Evolutionary conservation across 148 eudicot species (phyloP).

Genomic region (Salicornia ramosissima): DNA sequence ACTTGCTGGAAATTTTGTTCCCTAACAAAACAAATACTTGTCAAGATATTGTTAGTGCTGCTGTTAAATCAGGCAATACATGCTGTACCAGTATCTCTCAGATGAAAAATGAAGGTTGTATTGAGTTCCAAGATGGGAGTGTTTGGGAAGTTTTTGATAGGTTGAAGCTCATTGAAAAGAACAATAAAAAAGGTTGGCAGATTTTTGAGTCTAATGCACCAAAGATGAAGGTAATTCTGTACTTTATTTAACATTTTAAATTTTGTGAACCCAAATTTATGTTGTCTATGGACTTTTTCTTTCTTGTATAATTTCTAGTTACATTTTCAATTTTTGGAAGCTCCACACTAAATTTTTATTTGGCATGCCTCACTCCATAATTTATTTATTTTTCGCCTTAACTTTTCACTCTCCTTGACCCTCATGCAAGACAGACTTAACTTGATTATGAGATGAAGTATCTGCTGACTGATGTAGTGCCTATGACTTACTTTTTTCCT

Average conservation of each 20-base stretch:
- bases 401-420: too few relatives aligned
- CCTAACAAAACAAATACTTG: slow-evolving; percentile 1
- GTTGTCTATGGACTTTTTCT: background rate
- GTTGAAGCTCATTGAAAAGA: slow-evolving; percentile 14
- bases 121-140: slow-evolving; percentile 14
- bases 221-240: slow-evolving; percentile 26
- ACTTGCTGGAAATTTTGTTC: slow-evolving; percentile 19
- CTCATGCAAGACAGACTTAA: background rate
- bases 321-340: too few relatives aligned
- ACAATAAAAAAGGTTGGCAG: slow-evolving; percentile 14
- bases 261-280: background rate
- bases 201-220: slow-evolving; percentile 22
- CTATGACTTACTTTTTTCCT: background rate
- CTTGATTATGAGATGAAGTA: background rate
- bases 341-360: too few relatives aligned
- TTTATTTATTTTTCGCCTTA: too few relatives aligned
- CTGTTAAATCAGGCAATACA: background rate
- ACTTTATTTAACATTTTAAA: background rate
- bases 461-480: background rate
- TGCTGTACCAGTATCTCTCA: background rate
- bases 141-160: slow-evolving; percentile 23
- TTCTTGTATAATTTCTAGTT: too few relatives aligned
- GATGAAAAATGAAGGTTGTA: slow-evolving; percentile 3
- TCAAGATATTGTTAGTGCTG: background rate
- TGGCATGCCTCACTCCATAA: too few relatives aligned